Percentiles rank a stretch among this genome's conserved stretches.
These are phyloP conservation scores for Rhodotorula kratochvilovae DNA, from an alignment of 768 basidiomycete species.

Conservation along the genomic window DNA sequence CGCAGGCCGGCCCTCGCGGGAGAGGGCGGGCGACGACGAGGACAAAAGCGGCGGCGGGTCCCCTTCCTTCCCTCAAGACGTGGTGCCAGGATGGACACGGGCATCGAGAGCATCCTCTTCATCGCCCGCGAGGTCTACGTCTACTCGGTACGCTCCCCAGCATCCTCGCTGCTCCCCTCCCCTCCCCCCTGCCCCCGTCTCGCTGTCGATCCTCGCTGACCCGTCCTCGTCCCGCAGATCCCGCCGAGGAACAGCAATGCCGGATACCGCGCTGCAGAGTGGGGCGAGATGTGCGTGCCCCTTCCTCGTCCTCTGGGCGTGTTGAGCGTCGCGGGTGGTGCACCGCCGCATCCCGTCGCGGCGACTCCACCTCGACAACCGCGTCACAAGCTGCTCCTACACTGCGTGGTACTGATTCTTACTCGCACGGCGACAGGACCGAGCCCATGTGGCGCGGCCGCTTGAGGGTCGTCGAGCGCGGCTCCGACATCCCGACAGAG, in stretches of 20 bases:
- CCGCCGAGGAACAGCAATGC: constrained; percentile 40
- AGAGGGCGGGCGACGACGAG: not conserved
- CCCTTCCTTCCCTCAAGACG: not conserved
- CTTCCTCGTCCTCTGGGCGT: too few species aligned
- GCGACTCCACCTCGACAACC: too few species aligned
- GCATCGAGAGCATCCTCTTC: constrained; percentile 31
- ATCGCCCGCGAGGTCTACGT: constrained; percentile 37
- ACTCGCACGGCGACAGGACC: not conserved
- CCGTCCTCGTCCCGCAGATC: constrained; percentile 8
- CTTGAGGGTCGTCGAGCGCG: constrained; percentile 37
- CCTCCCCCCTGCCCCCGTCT: too few species aligned
- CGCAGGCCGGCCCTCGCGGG: too few species aligned
- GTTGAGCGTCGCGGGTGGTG: not conserved
- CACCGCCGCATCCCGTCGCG: not conserved
- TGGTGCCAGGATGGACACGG: constrained; percentile 20
- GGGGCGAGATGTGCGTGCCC: constrained; percentile 19
- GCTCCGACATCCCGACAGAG: constrained; percentile 21
- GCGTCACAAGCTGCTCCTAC: not conserved
- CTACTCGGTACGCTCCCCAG: constrained; percentile 18
- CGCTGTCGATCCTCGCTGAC: not conserved
- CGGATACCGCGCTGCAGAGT: constrained; percentile 41
- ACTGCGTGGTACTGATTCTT: not conserved
- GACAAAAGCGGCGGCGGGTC: not conserved
- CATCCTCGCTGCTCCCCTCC: too few species aligned
- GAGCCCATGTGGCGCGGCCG: constrained; percentile 43